Evolutionary conservation across 23 red algal species (phyloP).

Genomic region (Gracilariopsis chorda): DNA sequence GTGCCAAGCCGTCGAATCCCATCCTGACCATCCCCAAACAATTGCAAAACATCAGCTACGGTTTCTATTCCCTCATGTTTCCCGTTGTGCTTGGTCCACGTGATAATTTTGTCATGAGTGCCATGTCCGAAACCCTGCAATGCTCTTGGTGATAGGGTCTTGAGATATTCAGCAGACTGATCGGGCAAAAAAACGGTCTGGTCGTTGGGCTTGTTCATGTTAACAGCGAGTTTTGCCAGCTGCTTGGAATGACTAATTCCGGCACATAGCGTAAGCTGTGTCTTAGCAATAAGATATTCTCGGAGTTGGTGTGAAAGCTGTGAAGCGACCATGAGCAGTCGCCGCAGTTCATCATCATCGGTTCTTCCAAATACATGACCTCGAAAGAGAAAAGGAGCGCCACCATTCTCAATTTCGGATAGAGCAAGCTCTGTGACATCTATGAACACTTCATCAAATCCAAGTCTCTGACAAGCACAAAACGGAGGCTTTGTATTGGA

Average conservation of each 20-base stretch:
- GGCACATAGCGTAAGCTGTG: constrained; percentile 39
- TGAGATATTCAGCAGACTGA: constrained; percentile 20
- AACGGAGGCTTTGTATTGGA: neutral
- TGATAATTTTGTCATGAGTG: constrained; percentile 3
- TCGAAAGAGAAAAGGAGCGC: constrained; percentile 18
- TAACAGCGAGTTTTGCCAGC: constrained; percentile 49
- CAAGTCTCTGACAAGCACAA: constrained; percentile 33
- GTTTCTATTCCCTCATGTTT: neutral
- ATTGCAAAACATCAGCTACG: constrained; percentile 21
- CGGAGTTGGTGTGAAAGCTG: constrained; percentile 29
- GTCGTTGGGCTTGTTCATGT: constrained; percentile 58
- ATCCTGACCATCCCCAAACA: neutral
- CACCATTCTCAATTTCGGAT: constrained; percentile 7
- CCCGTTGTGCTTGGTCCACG: constrained; percentile 1
- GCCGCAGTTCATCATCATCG: constrained; percentile 5
- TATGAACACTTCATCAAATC: constrained; percentile 63
- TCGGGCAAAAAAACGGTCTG: constrained; percentile 48
- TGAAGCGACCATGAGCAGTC: constrained; percentile 47
- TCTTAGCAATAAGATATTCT: neutral
- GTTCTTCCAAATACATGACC: constrained; percentile 52
- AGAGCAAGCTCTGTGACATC: constrained; percentile 11
- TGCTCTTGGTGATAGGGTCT: neutral
- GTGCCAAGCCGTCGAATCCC: neutral
- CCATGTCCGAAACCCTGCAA: constrained; percentile 38
- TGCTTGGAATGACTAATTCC: constrained; percentile 29